Evolutionary conservation across 164 flowering plant genomes (phyloP).

Genomic region (Stephania yunnanensis): DNA sequence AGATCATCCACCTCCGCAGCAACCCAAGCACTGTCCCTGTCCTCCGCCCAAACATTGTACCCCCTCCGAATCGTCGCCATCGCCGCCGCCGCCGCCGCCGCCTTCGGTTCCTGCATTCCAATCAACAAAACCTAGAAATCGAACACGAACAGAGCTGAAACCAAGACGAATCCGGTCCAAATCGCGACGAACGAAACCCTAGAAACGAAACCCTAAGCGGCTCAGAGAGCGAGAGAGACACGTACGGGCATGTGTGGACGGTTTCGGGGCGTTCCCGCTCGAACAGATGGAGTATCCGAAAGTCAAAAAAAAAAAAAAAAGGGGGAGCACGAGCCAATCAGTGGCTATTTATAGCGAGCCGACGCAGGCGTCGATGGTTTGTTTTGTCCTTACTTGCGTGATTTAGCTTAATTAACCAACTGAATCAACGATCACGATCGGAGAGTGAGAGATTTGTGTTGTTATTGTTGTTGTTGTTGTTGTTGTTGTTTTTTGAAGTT

Average conservation of each 20-base stretch:
- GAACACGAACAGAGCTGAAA: background rate
- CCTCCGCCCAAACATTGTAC: conserved; percentile 82
- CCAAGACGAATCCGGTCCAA: background rate
- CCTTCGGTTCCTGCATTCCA: conserved; percentile 26
- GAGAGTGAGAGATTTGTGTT: too few species aligned
- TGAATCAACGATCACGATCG: background rate
- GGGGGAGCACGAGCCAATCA: background rate
- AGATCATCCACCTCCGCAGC: conserved; percentile 60
- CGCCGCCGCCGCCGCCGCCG: too few species aligned
- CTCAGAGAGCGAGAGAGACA: background rate
- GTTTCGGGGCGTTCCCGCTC: conserved; percentile 18
- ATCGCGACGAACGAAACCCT: background rate
- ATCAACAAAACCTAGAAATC: conserved; percentile 22
- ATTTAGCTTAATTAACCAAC: background rate
- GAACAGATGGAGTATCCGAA: conserved; percentile 5
- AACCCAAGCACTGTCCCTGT: conserved; percentile 64
- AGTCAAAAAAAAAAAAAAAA: background rate
- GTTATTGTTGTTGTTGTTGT: too few species aligned
- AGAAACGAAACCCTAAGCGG: conserved; percentile 4
- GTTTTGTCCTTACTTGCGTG: background rate
- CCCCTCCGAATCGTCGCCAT: conserved; percentile 59
- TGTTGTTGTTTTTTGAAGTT: background rate
- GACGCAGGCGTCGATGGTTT: background rate
- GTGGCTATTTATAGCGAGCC: background rate
- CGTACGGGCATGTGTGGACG: conserved; percentile 14